Percentiles rank a stretch among this genome's conserved stretches.
These are phyloP conservation scores for Pseudognaphalium luteoalbum DNA, from an alignment of 129 eudicot species.

Conservation along the genomic window DNA sequence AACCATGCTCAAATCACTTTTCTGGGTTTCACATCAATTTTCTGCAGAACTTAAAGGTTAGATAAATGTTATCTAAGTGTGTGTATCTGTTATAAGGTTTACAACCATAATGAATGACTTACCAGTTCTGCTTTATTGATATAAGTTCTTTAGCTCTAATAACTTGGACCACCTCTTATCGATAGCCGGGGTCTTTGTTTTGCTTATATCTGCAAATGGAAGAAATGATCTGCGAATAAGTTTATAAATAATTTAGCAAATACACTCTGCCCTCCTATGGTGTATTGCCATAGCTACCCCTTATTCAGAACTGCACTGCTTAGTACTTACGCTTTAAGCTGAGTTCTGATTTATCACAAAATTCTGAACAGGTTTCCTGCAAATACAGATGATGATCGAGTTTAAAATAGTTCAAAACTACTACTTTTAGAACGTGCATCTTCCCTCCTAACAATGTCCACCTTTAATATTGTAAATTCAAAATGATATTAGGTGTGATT, in stretches of 20 bases:
- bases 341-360: conserved; percentile 74
- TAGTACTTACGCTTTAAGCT: conserved; percentile 55
- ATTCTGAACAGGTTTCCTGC: conserved; percentile 90
- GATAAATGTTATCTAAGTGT: conserved; percentile 5
- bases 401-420: conserved; percentile 14
- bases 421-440: neutral
- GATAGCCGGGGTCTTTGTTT: conserved; percentile 45
- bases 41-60: conserved; percentile 30
- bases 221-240: conserved; percentile 15
- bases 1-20: conserved; percentile 18
- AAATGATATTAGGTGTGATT: neutral
- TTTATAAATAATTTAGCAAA: neutral
- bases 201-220: conserved; percentile 53
- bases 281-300: neutral
- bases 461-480: conserved; percentile 1
- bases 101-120: conserved; percentile 14
- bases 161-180: conserved; percentile 77
- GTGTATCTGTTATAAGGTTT: conserved; percentile 2
- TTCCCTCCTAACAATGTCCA: conserved; percentile 15
- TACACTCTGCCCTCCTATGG: conserved; percentile 8
- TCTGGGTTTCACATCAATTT: conserved; percentile 22
- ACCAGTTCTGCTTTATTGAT: conserved; percentile 27
- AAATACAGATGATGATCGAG: conserved; percentile 19
- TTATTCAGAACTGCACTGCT: neutral
- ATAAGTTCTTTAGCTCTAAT: conserved; percentile 56